phyloP scores from a whole-genome alignment of 306 rosid species.

The Dryas octopetala region DNA sequence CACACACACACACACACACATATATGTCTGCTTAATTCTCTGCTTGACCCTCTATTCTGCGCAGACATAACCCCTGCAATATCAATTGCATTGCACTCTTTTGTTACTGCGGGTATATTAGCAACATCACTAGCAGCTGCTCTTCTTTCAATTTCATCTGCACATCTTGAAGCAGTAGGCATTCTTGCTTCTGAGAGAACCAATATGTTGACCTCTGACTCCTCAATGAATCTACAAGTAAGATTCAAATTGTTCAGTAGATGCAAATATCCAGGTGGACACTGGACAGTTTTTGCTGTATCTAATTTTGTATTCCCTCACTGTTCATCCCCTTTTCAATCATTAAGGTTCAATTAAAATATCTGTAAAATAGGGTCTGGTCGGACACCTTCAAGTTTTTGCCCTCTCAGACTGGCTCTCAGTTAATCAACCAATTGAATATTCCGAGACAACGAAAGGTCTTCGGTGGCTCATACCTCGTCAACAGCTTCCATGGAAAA shows the following conservation, averaged over 20 bases:
- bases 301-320: neutral
- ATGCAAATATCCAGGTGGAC: neutral
- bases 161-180: conserved; percentile 59
- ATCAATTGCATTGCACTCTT: conserved; percentile 50
- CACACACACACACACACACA: neutral
- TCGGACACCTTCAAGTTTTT: conserved; percentile 68
- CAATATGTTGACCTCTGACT: conserved; percentile 28
- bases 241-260: conserved; percentile 20
- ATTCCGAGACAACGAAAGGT: conserved; percentile 59
- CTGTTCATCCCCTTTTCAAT: neutral
- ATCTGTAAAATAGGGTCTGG: conserved; percentile 51
- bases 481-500: conserved; percentile 64
- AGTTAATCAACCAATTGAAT: conserved; percentile 43
- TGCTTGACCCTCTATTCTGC: conserved; percentile 10
- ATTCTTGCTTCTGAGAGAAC: conserved; percentile 44
- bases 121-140: conserved; percentile 54
- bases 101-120: conserved; percentile 57
- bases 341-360: conserved; percentile 3
- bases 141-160: conserved; percentile 44
- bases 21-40: neutral
- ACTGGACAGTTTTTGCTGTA: no score
- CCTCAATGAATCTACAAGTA: conserved; percentile 54
- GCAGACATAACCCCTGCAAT: conserved; percentile 52
- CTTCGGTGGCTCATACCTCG: conserved; percentile 68
- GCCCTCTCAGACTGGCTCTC: conserved; percentile 58